Evolutionary conservation across 2,329 filamentous ascomycete species (phyloP).

Genomic region (Emmonsiellopsis sp.): DNA sequence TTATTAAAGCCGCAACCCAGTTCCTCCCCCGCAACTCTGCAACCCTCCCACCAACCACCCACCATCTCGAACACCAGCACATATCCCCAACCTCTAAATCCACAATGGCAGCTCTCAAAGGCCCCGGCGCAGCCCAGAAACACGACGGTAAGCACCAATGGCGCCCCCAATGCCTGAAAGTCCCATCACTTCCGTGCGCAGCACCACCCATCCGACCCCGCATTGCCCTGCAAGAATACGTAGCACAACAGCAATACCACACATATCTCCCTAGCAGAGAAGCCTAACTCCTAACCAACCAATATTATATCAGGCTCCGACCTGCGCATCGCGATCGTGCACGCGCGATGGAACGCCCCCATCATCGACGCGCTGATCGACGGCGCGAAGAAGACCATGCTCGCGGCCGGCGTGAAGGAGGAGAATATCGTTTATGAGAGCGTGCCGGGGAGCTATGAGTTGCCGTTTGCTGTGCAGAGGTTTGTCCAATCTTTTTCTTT

Average conservation of each 20-base stretch:
- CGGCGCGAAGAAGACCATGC: constrained; percentile 69
- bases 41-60: background rate
- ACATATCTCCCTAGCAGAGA: background rate
- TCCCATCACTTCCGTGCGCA: background rate
- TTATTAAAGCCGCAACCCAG: background rate
- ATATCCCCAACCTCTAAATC: no score
- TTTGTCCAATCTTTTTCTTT: constrained; percentile 24
- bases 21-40: background rate
- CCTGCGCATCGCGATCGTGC: constrained; percentile 87
- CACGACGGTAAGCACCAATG: constrained; percentile 43
- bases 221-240: background rate
- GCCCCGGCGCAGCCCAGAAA: constrained; percentile 48
- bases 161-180: background rate
- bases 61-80: background rate
- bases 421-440: constrained; percentile 83
- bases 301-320: constrained; percentile 43
- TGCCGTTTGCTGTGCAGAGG: constrained; percentile 83
- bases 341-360: constrained; percentile 86
- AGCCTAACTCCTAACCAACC: background rate
- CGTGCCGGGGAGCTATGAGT: constrained; percentile 89
- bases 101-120: constrained; percentile 50
- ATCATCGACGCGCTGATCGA: constrained; percentile 80
- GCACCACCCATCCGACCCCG: background rate
- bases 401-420: constrained; percentile 69
- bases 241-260: background rate